phyloP scores from a whole-genome alignment of 495 filamentous ascomycete species.

The Aspergillus steynii region DNA sequence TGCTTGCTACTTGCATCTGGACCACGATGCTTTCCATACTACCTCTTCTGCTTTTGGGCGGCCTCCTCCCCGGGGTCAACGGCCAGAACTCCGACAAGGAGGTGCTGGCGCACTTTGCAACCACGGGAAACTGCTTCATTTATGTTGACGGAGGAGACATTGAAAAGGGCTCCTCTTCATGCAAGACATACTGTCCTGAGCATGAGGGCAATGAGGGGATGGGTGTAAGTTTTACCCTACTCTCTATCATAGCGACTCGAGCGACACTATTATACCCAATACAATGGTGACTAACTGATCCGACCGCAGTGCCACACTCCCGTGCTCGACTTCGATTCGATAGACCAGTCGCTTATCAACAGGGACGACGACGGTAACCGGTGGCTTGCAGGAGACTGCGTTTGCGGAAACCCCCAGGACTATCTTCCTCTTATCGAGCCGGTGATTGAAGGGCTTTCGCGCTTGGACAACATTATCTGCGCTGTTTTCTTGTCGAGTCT shows the following conservation, averaged over 20 bases:
- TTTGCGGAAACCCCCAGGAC: conserved; percentile 2
- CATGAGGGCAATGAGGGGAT: neutral
- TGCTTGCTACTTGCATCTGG: no score
- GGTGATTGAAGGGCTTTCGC: neutral
- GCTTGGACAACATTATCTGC: conserved; percentile 4
- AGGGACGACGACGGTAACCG: neutral
- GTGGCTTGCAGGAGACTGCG: neutral
- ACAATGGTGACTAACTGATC: neutral
- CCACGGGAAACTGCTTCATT: neutral
- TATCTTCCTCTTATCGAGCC: conserved; percentile 4
- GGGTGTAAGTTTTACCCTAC: neutral
- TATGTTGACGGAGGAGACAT: neutral
- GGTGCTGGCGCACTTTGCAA: neutral
- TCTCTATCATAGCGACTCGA: neutral
- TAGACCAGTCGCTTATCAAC: neutral
- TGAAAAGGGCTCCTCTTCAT: neutral
- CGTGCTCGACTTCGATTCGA: neutral
- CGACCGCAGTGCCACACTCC: neutral
- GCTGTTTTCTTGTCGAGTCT: conserved; percentile 3
- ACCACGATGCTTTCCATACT: neutral
- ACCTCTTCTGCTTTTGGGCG: neutral
- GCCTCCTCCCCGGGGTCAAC: neutral
- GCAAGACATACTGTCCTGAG: neutral
- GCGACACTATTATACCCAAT: neutral
- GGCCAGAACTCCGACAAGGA: neutral